Evolutionary conservation across 129 eudicot species (phyloP), one percentile per base, ranked within the genome.

Genomic region (Glebionis coronaria): DNA sequence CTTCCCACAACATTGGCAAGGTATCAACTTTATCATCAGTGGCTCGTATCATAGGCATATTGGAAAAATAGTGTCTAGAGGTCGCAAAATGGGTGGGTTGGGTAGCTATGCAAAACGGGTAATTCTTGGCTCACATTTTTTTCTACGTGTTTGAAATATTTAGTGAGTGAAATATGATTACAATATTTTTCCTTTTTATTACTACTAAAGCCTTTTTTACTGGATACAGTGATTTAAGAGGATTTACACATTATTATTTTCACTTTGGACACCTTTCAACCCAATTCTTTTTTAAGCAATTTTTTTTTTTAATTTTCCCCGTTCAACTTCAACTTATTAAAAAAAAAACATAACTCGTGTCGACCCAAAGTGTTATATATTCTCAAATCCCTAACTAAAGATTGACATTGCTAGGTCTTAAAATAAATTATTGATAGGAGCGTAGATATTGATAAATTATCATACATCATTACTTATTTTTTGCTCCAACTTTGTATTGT

Each of bases 1-100:
- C 98, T 40, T 84, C 95, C 56, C 95, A 88, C 78, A 93, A 93
- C 74, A 88, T 93, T 56, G 98, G 98, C 77, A 93, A 88, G 98
- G 98, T 93, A 86, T 76, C 38, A 20, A 44, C 53, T 70, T 75
- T 51, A 21, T 68, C 52, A 31, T 44, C 19, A 12, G 44, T 75
- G 54, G 54, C 68, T 65, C 52, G 23, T 58, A 19, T 38, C 38
- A 3, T 38, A 56, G 55, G 13, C 45, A 21, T 42, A 64, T 56
- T 67, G 51, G 63, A 53, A 68, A 54, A n/a, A 56, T 55, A 25
- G 58, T 51, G 56, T 60, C 13, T 44, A 44, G 11, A 11, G 61
- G 38, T 56, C 5, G 61, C 27, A 11, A 56, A 21, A 20, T 56
- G 15, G 35, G 35, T 9, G 61, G 61, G 61, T 21, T 21, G 61